Base-by-base conservation (phyloP, 257 asterid species). In the Salvia hispanica region DNA sequence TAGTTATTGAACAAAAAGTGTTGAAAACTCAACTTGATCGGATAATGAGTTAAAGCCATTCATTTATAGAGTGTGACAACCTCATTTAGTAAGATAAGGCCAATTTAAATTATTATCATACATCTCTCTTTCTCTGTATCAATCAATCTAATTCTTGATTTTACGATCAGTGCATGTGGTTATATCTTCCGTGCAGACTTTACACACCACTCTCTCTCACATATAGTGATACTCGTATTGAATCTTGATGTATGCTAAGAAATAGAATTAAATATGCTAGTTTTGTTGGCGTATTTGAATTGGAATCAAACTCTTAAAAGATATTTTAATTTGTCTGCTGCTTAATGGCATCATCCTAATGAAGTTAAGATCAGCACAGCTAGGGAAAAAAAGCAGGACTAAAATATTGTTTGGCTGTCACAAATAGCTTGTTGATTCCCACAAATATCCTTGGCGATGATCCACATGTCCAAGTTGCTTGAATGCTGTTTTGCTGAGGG, bases 31-130 rank as follows among this genome's bases (percentile, higher is more conserved):
- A 31, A 11, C 11, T 48, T 71, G 64, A 25, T 53, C 53, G 71
- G 6, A 45, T 9, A 33, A 2, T 43, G 31, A 33, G 55, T 60
- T 74, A 14, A 2, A 61, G 59, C 66, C 74, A 9, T 45, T 61
- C 70, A 60, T 59, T 66, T 25, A 8, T 55, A 13, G 57, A n/a
- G 63, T 42, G 48, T 9, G 60, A 67, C 78, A 67, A 53, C 46
- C 68, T 50, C 64, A 58, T 40, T 28, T n/a, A 72, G 72, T 34
- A 36, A 7, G 10, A 46, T n/a, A 8, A 40, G 45, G 45, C 12
- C 2, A 6, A 1, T 40, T 9, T 9, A 40, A 40, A 40, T 2
- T 8, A 40, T 7, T 39, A 5, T 4, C 7, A 37, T 40, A 40
- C 9, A 7, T 40, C 8, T 40, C 1, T 40, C 9, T 40, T 6